Evolutionary conservation across 164 flowering plant species (phyloP), one percentile per base, ranked within the genome.

Genomic region (Chimonanthus praecox): DNA sequence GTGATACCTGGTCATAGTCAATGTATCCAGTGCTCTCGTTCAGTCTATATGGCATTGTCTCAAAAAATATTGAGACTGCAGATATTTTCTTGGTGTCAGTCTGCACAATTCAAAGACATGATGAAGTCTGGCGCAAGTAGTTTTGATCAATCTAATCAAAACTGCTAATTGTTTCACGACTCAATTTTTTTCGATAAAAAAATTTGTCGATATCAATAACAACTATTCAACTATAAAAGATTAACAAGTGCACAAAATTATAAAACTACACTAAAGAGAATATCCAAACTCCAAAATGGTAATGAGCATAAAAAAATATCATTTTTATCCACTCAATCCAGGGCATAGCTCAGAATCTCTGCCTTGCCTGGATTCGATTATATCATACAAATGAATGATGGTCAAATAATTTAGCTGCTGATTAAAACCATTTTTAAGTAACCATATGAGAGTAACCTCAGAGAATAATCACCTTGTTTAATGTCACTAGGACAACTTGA

Each of bases 31-130:
- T 86, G 80, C 78, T 87, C 48, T 92, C 97, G 72, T 94, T 82
- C 83, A 94, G 82, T 73, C 92, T 85, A 78, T 94, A 94, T 49
- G 98, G 97, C 79, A 94, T 85, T 79, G 91, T 92, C 86, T 94
- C 97, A 76, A 94, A 94, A 74, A 89, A 94, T 75, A 94, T 92
- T 0, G 98, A 94, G 0, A 92, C 88, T 16, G 91, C 97, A 45
- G 97, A 90, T 72, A 94, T 85, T 85, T 94, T 94, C 83, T 90
- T 94, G 62, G 90, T 86, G 76, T 87, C 90, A 63, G 90, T 87
- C 90, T 87, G 87, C 80, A 78, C 47, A 67, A 65, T 49, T 64
- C 63, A 76, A 49, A 44, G 60, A 62, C 8, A 58, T 21, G 6
- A 76, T 74, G 68, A 77, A 54, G 6, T 46, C 64, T 67, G 60